These are phyloP conservation scores for Neocucurbitaria cava DNA, from an alignment of 2,329 filamentous ascomycete species.

Conservation along the genomic window DNA sequence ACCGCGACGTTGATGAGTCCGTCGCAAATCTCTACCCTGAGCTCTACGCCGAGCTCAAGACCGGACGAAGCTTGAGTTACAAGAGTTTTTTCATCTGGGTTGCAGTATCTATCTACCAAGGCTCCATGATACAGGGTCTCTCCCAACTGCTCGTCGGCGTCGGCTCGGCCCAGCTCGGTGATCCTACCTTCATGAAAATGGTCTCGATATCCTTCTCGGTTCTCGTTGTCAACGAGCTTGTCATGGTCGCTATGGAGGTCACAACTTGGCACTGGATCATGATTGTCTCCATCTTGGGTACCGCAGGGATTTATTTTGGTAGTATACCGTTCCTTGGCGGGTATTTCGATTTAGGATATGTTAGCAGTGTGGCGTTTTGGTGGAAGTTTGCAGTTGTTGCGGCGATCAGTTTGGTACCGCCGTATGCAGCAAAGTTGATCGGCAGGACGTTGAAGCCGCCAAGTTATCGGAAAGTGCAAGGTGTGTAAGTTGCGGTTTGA, in stretches of 20 bases:
- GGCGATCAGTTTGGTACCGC: constrained; percentile 81
- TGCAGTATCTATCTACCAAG: constrained; percentile 92
- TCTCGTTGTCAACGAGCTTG: constrained; percentile 89
- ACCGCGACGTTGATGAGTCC: constrained; percentile 93
- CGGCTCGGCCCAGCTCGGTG: constrained; percentile 46
- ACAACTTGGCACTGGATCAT: constrained; percentile 97
- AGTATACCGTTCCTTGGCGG: constrained; percentile 83
- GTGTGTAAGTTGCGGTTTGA: constrained; percentile 52
- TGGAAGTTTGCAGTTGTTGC: constrained; percentile 86
- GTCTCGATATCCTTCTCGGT: constrained; percentile 92
- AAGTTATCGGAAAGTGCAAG: constrained; percentile 92
- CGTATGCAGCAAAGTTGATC: constrained; percentile 86
- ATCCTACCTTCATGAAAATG: constrained; percentile 62
- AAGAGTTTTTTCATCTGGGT: constrained; percentile 98
- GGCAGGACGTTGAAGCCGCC: constrained; percentile 86
- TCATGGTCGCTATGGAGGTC: constrained; percentile 97
- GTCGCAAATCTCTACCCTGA: constrained; percentile 96
- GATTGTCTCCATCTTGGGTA: constrained; percentile 84
- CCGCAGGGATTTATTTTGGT: constrained; percentile 78
- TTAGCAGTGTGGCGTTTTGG: constrained; percentile 80
- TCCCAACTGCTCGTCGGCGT: constrained; percentile 85
- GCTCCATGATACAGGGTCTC: constrained; percentile 92
- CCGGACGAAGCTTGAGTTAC: constrained; percentile 85
- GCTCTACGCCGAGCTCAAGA: constrained; percentile 95
- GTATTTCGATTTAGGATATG: constrained; percentile 87